Evolutionary conservation across 805 yeast genomes (phyloP), one percentile per base, ranked within the genome.

Genomic region (Candida alai): DNA sequence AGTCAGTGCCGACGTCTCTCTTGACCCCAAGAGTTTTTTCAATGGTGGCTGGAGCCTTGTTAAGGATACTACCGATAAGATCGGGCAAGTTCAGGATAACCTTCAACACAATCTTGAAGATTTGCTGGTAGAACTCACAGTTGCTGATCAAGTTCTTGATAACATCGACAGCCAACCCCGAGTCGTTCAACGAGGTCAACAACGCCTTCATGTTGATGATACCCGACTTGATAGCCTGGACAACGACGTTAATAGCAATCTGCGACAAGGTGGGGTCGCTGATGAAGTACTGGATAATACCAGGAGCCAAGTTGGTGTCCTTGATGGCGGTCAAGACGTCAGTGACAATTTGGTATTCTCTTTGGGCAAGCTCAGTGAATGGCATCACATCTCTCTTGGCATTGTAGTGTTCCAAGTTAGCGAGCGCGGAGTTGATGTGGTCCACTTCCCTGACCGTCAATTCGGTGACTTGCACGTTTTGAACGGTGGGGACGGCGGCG

Each of bases 291-390:
- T 49, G 43, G 34, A 65, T 52, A 41, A 65, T 56, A 28, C 41
- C 41, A 23, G 68, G 64, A 13, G 68, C 68, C 25, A 64, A 52
- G 34, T 54, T 45, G 8, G 70, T 61, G 34, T 54, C 44, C 41
- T 60, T 56, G 34, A 65, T 56, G 26, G 60, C 59, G 17, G 53
- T 48, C 47, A 65, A 60, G 25, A 65, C 52, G 40, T 62, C 61
- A 24, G 72, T 65, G 23, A 65, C 68, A 43, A 62, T 63, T 31
- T 58, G 56, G 36, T 49, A 49, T 36, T 62, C 70, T 60, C 72
- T 65, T 25, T 52, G 49, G 13, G 49, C 48, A 9, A 62, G 41
- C 36, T 62, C 64, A 20, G 43, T 50, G n/a, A 40, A 25, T 8
- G 42, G 13, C 33, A 41, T 24, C 19, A 34, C 31, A 30, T 49